Conservation (phyloP, 1,284 basidiomycete genomes). For the Earliella scabrosa region DNA sequence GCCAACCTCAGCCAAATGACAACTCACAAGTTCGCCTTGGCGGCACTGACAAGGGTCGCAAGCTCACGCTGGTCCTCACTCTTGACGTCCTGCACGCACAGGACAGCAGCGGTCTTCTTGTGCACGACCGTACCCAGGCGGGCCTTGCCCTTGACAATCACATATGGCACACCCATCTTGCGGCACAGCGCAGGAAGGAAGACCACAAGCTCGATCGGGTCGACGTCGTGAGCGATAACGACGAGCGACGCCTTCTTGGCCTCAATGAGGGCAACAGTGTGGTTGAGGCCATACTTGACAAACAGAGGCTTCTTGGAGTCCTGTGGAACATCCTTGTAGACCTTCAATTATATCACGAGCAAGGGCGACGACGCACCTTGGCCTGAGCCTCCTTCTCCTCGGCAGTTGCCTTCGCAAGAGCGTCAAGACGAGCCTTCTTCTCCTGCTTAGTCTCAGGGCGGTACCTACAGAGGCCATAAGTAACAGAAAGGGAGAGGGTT, state of each 20-base stretch:
- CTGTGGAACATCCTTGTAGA: conserved; percentile 38
- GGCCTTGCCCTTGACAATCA: conserved; percentile 98
- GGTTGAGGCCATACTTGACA: conserved; percentile 98
- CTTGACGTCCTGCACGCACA: conserved; percentile 92
- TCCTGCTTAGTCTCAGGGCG: conserved; percentile 95
- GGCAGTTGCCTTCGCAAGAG: conserved; percentile 76
- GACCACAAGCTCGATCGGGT: conserved; percentile 98
- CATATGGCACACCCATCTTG: conserved; percentile 99
- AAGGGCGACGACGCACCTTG: conserved; percentile 46
- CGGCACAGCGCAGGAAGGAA: conserved; percentile 98
- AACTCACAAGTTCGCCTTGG: conserved; percentile 95
- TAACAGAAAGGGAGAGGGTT: no score
- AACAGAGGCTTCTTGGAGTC: conserved; percentile 93
- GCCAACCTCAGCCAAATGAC: neutral
- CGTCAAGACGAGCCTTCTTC: conserved; percentile 94
- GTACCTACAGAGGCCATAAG: conserved; percentile 44
- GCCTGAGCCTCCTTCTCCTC: conserved; percentile 78
- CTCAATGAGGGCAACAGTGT: conserved; percentile 93
- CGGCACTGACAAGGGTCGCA: conserved; percentile 89
- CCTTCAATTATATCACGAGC: neutral
- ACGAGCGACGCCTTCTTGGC: conserved; percentile 98
- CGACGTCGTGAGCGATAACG: conserved; percentile 97
- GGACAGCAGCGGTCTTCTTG: conserved; percentile 45
- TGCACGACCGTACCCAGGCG: conserved; percentile 78
- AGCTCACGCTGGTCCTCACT: conserved; percentile 95